Evolutionary conservation across 163 green algal species (phyloP).

Genomic region (Scenedesmus sp.): DNA sequence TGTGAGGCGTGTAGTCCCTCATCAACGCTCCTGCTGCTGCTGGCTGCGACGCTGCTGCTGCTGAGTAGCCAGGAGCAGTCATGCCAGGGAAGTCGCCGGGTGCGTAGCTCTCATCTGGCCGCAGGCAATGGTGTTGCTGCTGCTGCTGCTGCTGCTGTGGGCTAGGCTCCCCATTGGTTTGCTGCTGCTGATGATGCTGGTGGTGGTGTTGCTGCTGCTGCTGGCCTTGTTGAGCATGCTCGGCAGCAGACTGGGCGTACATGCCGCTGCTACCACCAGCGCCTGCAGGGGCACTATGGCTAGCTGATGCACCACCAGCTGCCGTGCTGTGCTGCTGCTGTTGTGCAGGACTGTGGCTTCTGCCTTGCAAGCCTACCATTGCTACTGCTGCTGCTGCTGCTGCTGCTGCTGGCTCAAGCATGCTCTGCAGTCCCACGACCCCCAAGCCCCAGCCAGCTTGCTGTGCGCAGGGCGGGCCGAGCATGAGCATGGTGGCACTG

Average conservation of each 20-base stretch:
- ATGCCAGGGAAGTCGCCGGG: neutral
- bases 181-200: constrained; percentile 21
- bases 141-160: constrained; percentile 15
- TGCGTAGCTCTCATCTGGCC: neutral
- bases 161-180: neutral
- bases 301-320: neutral
- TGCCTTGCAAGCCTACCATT: neutral
- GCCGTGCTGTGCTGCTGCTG: constrained; percentile 7
- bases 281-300: neutral
- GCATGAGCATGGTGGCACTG: neutral
- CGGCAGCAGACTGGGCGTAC: neutral
- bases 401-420: neutral
- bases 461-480: neutral
- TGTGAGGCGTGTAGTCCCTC: neutral
- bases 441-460: neutral
- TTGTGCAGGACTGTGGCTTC: neutral
- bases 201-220: constrained; percentile 22
- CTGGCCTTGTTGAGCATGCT: neutral
- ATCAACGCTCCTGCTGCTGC: neutral
- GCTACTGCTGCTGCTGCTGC: neutral
- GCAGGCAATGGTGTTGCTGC: neutral
- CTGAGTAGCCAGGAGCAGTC: constrained; percentile 23
- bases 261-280: neutral
- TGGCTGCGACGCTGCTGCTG: neutral
- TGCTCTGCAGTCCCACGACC: neutral